Evolutionary conservation across 2,329 filamentous ascomycete species (phyloP).

Genomic region (Ophiosphaerella narmari): DNA sequence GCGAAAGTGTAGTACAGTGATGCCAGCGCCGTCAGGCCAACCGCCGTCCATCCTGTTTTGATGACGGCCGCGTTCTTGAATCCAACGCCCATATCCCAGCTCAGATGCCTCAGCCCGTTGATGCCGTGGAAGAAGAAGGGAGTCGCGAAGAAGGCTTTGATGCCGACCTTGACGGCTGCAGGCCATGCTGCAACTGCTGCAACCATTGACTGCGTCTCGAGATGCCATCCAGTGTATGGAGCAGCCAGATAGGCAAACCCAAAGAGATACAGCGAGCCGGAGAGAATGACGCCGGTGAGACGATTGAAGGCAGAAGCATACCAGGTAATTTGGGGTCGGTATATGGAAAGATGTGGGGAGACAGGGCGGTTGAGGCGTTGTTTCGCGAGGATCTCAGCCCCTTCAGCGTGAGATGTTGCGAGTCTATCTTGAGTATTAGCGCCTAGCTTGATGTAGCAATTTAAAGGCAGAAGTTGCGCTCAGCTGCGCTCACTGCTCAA

Average conservation of each 20-base stretch:
- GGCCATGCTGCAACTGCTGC: conserved; percentile 68
- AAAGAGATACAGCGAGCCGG: conserved; percentile 78
- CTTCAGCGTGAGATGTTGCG: conserved; percentile 60
- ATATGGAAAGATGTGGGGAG: conserved; percentile 83
- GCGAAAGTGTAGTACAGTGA: conserved; percentile 39
- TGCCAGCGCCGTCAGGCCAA: conserved; percentile 59
- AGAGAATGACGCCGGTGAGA: conserved; percentile 77
- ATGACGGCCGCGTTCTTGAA: conserved; percentile 69
- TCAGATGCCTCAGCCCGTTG: conserved; percentile 73
- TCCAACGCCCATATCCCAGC: conserved; percentile 68
- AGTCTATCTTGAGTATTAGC: conserved; percentile 35
- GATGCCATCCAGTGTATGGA: conserved; percentile 73
- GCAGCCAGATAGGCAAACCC: conserved; percentile 79
- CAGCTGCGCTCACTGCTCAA: conserved; percentile 2
- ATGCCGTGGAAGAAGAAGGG: conserved; percentile 71
- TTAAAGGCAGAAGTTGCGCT: not conserved
- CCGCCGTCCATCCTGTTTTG: conserved; percentile 66
- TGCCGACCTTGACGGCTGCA: conserved; percentile 59
- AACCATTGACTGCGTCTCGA: conserved; percentile 67
- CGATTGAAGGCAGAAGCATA: conserved; percentile 77
- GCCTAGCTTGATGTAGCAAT: not conserved
- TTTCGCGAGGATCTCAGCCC: conserved; percentile 70
- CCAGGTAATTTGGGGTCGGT: conserved; percentile 86
- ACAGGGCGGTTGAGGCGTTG: conserved; percentile 84
- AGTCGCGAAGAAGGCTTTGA: conserved; percentile 64